phyloP scores from a whole-genome alignment of 2,329 filamentous ascomycete species.

The Cladosporium cucumerinum region DNA sequence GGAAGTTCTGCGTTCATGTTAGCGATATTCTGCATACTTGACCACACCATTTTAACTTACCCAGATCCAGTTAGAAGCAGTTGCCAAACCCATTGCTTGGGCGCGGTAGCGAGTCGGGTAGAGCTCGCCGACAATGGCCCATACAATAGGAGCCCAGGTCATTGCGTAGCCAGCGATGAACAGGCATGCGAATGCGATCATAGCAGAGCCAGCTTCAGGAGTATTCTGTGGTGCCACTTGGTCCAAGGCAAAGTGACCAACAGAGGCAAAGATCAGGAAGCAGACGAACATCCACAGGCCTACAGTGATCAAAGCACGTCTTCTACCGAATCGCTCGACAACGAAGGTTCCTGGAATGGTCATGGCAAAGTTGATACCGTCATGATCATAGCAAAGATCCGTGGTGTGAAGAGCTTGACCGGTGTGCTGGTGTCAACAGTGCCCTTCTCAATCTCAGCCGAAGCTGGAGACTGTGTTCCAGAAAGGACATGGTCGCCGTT shows the following conservation, averaged over 20 bases:
- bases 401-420: conserved; percentile 23
- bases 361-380: conserved; percentile 46
- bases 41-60: not conserved
- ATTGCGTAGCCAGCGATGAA: conserved; percentile 65
- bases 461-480: conserved; percentile 8
- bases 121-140: conserved; percentile 63
- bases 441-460: conserved; percentile 8
- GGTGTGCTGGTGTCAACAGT: not conserved
- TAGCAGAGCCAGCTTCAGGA: conserved; percentile 52
- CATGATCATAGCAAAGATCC: conserved; percentile 34
- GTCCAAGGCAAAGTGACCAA: conserved; percentile 45
- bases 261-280: conserved; percentile 54
- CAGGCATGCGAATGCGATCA: conserved; percentile 67
- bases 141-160: conserved; percentile 69
- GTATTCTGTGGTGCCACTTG: conserved; percentile 34
- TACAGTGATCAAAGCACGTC: conserved; percentile 45
- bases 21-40: not conserved
- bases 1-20: conserved; percentile 26
- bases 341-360: conserved; percentile 47
- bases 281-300: conserved; percentile 53
- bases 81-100: conserved; percentile 57
- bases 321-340: conserved; percentile 46
- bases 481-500: not conserved
- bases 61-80: conserved; percentile 59
- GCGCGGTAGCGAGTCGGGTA: conserved; percentile 41